Percentiles rank a stretch among this genome's conserved stretches.
phyloP scores from a whole-genome alignment of 2,329 filamentous ascomycete species.

The Ciborinia camelliae region DNA sequence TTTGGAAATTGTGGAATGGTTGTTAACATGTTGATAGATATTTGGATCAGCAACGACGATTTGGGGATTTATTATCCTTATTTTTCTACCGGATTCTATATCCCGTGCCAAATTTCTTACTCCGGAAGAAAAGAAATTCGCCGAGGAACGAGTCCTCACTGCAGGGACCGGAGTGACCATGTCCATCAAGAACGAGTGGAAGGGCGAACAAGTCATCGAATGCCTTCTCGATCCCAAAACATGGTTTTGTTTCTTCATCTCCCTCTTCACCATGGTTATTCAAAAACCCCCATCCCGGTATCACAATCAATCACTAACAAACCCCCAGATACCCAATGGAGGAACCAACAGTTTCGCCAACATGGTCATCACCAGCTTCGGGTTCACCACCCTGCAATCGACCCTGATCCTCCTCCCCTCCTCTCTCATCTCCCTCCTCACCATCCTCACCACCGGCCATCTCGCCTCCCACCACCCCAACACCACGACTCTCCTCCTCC shows the following conservation, averaged over 20 bases:
- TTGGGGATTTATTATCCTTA: conserved; percentile 48
- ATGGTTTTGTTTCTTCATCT: conserved; percentile 52
- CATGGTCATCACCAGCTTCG: conserved; percentile 41
- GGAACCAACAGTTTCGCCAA: conserved; percentile 60
- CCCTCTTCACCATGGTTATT: conserved; percentile 45
- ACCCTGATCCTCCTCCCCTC: conserved; percentile 32
- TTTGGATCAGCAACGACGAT: conserved; percentile 46
- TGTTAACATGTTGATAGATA: conserved; percentile 34
- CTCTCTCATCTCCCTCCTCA: conserved; percentile 27
- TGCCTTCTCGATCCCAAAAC: conserved; percentile 55
- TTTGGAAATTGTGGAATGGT: neutral
- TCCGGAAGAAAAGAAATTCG: conserved; percentile 46
- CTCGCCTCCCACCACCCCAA: conserved; percentile 39
- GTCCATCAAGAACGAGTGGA: conserved; percentile 47
- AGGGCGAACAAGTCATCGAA: conserved; percentile 47
- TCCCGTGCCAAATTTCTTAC: conserved; percentile 56
- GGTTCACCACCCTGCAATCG: conserved; percentile 38
- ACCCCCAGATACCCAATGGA: conserved; percentile 46
- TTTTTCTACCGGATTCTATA: conserved; percentile 52
- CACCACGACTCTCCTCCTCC: conserved; percentile 29
- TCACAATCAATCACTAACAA: neutral
- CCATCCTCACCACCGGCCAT: conserved; percentile 31
- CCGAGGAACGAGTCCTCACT: conserved; percentile 46
- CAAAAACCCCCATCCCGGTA: neutral
- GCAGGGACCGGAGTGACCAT: conserved; percentile 52